A percentile compares a stretch with the other conserved stretches of the same genome.
These are phyloP conservation scores for Psidium guajava DNA, from an alignment of 345 rosid species.

Conservation along the genomic window DNA sequence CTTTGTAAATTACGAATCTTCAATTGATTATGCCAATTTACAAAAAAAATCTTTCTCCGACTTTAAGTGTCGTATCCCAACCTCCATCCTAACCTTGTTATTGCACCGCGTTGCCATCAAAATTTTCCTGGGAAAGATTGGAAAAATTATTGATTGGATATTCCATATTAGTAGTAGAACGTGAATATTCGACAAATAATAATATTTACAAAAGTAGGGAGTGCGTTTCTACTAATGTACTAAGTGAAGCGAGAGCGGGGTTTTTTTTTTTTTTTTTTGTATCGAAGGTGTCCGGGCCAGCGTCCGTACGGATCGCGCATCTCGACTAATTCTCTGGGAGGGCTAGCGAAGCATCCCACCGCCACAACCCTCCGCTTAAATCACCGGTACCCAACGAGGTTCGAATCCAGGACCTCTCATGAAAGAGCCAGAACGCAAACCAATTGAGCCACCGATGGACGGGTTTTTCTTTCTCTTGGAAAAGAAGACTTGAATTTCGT, in stretches of 20 bases:
- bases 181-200: background rate
- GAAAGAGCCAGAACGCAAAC: too few species aligned
- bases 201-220: background rate
- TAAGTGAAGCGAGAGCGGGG: background rate
- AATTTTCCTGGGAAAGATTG: background rate
- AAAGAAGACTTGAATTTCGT: background rate
- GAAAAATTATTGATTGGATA: background rate
- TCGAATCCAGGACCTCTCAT: too few species aligned
- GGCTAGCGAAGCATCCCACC: too few species aligned
- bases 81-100: background rate
- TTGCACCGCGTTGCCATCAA: background rate
- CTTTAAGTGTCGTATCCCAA: background rate
- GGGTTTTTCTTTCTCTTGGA: too few species aligned
- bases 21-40: background rate
- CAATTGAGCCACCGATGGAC: too few species aligned
- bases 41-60: background rate
- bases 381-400: too few species aligned
- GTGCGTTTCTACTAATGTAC: background rate
- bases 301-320: too few species aligned
- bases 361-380: too few species aligned
- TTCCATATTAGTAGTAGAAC: background rate
- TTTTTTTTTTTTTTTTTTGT: background rate
- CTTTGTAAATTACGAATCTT: background rate
- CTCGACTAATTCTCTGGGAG: too few species aligned
- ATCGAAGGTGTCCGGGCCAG: too few species aligned